Base-by-base conservation (phyloP, 2,329 filamentous ascomycete genomes). In the Cercospora citrullina region DNA sequence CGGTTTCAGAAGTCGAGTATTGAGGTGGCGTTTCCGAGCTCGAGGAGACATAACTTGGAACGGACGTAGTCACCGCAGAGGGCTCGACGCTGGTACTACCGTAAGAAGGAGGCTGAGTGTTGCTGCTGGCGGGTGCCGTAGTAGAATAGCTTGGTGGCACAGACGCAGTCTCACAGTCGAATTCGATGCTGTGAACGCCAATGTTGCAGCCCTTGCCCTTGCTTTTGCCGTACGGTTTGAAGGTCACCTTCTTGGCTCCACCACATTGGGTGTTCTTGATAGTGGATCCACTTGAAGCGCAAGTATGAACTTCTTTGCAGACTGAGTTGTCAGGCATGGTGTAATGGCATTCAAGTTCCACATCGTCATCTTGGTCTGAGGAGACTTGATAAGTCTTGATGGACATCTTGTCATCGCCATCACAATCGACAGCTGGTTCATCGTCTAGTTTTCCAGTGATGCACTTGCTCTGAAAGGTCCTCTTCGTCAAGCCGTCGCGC, bases 211-310 rank as follows among this genome's bases (percentile, higher is more conserved):
- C 73, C 62, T 74, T 73, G 63, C 73, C 70, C 18, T 72, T 71
- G 33, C 59, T 68, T 59, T 72, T 70, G 36, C 69, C 72, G 70
- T 78, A 80, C 63, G 85, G 80, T 71, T 84, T 82, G 78, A 97
- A 89, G 64, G 87, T 89, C 69, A 97, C 93, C 67, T 88, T 89
- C 78, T 86, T 92, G 72, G 94, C 94, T 80, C 94, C 94, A 87
- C 93, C 94, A 79, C 94, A 98, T 85, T 97, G 93, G 69, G 84
- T 87, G 87, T 97, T 97, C 81, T 87, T 82, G 75, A 97, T 85
- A 58, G 86, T 87, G 67, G 88, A 89, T 75, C 92, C 92, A 16
- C 85, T 82, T 65, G 85, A 83, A 71, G 84, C 87, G 87, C 92
- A 96, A 63, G 84, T 77, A 72, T 87, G 83, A 70, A 87, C 88